A percentile compares a stretch with the other conserved stretches of the same genome.
These are phyloP conservation scores for Chiua sp. DNA, from an alignment of 1,284 basidiomycete species.

Conservation along the genomic window DNA sequence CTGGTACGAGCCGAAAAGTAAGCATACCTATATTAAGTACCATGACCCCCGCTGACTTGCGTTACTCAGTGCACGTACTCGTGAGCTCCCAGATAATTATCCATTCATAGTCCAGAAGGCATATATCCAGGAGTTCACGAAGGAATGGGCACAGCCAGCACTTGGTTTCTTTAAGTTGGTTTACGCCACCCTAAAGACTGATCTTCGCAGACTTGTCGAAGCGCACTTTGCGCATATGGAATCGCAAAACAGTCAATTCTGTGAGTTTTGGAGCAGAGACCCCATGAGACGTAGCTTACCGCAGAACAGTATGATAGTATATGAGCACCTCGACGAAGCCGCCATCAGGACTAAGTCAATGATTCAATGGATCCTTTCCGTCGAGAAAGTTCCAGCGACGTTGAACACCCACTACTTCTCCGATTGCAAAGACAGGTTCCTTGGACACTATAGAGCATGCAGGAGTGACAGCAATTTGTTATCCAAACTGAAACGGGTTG, in stretches of 20 bases:
- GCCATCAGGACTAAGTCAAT: neutral
- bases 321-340: neutral
- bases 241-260: slow-evolving; percentile 45
- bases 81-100: slow-evolving; percentile 66
- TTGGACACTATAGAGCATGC: neutral
- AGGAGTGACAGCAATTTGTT: neutral
- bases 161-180: slow-evolving; percentile 50
- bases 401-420: neutral
- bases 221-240: slow-evolving; percentile 58
- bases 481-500: too few species aligned
- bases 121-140: slow-evolving; percentile 50
- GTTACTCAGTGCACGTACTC: slow-evolving; percentile 56
- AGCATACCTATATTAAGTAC: neutral
- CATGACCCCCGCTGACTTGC: too few species aligned
- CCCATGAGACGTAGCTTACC: too few species aligned
- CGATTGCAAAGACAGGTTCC: neutral
- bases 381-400: neutral
- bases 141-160: slow-evolving; percentile 55
- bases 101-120: slow-evolving; percentile 62
- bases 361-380: neutral
- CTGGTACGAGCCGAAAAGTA: slow-evolving; percentile 51
- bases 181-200: slow-evolving; percentile 40
- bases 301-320: too few species aligned
- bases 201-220: slow-evolving; percentile 46
- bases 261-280: too few species aligned